Base-by-base conservation (phyloP, 176 grass and related monocot species). In the Oryza punctata region DNA sequence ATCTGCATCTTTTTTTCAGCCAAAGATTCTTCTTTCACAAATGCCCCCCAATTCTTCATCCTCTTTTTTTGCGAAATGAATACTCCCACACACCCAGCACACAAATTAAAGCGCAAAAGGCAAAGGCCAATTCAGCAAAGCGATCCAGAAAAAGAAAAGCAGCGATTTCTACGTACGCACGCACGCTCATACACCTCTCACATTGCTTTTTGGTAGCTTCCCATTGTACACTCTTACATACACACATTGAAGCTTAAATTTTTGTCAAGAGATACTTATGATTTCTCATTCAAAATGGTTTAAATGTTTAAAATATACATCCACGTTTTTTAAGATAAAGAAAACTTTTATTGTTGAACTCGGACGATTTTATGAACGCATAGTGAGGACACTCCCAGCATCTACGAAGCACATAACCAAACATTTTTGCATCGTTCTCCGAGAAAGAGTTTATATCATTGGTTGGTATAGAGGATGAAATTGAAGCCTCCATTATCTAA, bases 21-120 rank as follows among this genome's bases (percentile, higher is more conserved):
- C 35, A 87, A 87, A 82, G 78, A 87, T 87, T 87, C 46, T 87
- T 87, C 63, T 67, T 76, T 9, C 14, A 66, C 61, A 21, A 71
- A 43, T 73, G 63, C 78, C 24, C 72, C 26, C 72, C 26, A 46
- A 46, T 77, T 63, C 70, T 75, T 76, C 80, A 79, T 16, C 25
- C 41, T 38, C 37, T 38, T 12, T 35, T 26, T 37, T 23, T 47
- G 43, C 18, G 72, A 47, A 47, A 75, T 57, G 72, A 75, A 54
- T 27, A 75, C 72, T 19, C 27, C 44, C 46, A 75, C 46, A 61
- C 21, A 61, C 57, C 14, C 26, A 33, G 0, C 13, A 57, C 72
- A 57, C 72, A 54, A 73, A 49, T 28, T 73, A 75, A 75, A 75
- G 72, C 28, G 9, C 72, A 75, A 73, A 73, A 26, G 43, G 43